Evolutionary conservation across 495 filamentous ascomycete species (phyloP).

Genomic region (Podospora bellae-mahoneyi): DNA sequence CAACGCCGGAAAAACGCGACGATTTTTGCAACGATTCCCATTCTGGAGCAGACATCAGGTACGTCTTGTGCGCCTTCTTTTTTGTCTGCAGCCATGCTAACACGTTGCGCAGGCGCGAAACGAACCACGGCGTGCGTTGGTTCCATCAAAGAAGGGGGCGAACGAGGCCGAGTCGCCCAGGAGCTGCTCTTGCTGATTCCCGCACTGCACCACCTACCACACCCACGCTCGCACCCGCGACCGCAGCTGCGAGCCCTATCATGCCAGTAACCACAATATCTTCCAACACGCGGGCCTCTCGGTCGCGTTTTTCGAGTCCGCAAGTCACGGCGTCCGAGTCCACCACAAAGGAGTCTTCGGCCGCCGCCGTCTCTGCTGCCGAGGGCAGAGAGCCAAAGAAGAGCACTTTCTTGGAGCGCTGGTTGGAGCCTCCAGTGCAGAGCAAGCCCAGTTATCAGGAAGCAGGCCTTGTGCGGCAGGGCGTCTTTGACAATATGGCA

Average conservation of each 20-base stretch:
- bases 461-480: slow-evolving; percentile 56
- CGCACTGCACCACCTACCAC: slow-evolving; percentile 4
- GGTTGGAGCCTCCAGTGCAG: slow-evolving; percentile 69
- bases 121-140: slow-evolving; percentile 16
- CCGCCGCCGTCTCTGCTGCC: slow-evolving; percentile 15
- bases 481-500: slow-evolving; percentile 67
- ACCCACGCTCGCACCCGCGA: slow-evolving; percentile 11
- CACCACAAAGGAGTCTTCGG: slow-evolving; percentile 15
- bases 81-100: slow-evolving; percentile 29
- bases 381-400: slow-evolving; percentile 29
- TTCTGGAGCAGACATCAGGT: slow-evolving; percentile 23
- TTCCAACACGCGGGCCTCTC: slow-evolving; percentile 39
- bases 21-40: slow-evolving; percentile 22
- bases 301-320: slow-evolving; percentile 57
- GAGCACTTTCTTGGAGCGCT: slow-evolving; percentile 50
- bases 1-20: slow-evolving; percentile 25
- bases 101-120: slow-evolving; percentile 31
- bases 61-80: slow-evolving; percentile 7
- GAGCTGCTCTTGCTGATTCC: slow-evolving; percentile 11
- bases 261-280: slow-evolving; percentile 29
- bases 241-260: slow-evolving; percentile 12
- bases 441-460: slow-evolving; percentile 70
- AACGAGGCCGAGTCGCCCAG: slow-evolving; percentile 16
- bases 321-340: slow-evolving; percentile 38
- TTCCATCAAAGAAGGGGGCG: slow-evolving; percentile 32